Evolutionary conservation across 495 filamentous ascomycete genomes (phyloP).

Genomic region (Penicillium simplicissimum): DNA sequence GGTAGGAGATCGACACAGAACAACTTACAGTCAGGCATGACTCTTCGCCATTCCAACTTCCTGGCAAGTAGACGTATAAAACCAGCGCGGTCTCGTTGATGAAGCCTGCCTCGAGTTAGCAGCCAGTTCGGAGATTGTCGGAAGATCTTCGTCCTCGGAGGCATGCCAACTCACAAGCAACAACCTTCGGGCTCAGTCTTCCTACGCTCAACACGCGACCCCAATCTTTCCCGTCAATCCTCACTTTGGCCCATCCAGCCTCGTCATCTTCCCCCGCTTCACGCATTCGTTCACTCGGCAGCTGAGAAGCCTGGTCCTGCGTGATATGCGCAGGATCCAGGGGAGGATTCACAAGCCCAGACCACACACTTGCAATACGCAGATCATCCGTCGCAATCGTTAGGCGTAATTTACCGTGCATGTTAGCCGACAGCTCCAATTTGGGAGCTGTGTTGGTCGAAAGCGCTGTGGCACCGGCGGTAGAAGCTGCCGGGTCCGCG

Average conservation of each 20-base stretch:
- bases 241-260: conserved; percentile 78
- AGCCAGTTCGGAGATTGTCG: neutral
- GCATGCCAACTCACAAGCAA: conserved; percentile 67
- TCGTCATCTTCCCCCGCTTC: conserved; percentile 51
- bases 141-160: neutral
- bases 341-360: conserved; percentile 76
- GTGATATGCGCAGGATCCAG: conserved; percentile 73
- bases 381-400: conserved; percentile 75
- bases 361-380: conserved; percentile 80
- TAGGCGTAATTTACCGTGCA: conserved; percentile 81
- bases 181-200: conserved; percentile 80
- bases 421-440: conserved; percentile 81
- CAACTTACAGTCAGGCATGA: conserved; percentile 74
- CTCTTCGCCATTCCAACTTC: conserved; percentile 68
- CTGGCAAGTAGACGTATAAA: conserved; percentile 86
- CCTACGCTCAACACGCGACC: conserved; percentile 87
- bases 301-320: conserved; percentile 61
- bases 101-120: conserved; percentile 46
- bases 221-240: conserved; percentile 93
- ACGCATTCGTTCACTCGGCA: conserved; percentile 73
- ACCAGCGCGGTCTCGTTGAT: conserved; percentile 81
- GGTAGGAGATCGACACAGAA: neutral
- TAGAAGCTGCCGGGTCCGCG: conserved; percentile 15
- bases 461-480: conserved; percentile 19
- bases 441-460: conserved; percentile 52